A percentile compares a stretch with the other conserved stretches of the same genome.
These are phyloP conservation scores for Auriscalpium vulgare DNA, from an alignment of 768 basidiomycete species.

Conservation along the genomic window DNA sequence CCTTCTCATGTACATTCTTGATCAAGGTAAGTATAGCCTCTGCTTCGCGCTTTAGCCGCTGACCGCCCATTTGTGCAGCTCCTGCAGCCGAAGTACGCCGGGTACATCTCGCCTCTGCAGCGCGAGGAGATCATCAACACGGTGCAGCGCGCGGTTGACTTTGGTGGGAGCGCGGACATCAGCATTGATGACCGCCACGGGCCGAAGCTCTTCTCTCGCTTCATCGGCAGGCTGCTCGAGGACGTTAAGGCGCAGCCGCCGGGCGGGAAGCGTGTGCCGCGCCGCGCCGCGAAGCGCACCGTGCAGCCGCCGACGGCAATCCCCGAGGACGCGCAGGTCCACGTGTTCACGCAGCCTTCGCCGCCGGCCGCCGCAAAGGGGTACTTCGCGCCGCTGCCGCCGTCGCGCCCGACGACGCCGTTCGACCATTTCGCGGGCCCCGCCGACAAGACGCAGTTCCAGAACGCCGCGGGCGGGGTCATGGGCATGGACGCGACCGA, in stretches of 20 bases:
- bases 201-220: conserved; percentile 24
- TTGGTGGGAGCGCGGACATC: conserved; percentile 20
- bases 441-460: neutral
- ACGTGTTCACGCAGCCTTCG: neutral
- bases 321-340: neutral
- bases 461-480: neutral
- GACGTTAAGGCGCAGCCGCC: conserved; percentile 3
- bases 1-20: conserved; percentile 25
- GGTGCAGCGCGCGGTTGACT: conserved; percentile 18
- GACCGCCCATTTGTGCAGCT: conserved; percentile 7
- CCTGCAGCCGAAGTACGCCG: conserved; percentile 22
- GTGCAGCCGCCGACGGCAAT: neutral
- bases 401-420: conserved; percentile 1
- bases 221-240: conserved; percentile 20
- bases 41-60: neutral
- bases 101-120: conserved; percentile 17
- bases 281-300: neutral
- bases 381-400: conserved; percentile 13
- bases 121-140: conserved; percentile 17
- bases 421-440: conserved; percentile 12
- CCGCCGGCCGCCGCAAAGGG: neutral
- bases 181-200: conserved; percentile 27
- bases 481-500: conserved; percentile 10
- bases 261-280: neutral
- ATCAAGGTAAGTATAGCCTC: conserved; percentile 16